Conservation (phyloP, 441 rosid species). For the Populus hybrid region DNA sequence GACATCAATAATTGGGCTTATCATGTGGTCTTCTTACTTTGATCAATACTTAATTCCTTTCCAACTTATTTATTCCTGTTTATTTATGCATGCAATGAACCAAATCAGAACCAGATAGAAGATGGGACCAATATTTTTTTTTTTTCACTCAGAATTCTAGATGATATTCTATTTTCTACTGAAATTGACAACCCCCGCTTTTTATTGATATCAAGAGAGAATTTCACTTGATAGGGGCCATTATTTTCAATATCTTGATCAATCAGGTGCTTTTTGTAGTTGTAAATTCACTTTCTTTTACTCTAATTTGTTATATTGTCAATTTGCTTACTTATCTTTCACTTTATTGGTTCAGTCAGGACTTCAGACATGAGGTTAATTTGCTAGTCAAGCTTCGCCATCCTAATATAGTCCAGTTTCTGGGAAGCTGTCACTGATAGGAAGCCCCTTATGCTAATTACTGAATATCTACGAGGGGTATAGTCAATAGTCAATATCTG, state of each 20-base stretch:
- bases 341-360: slow-evolving; percentile 65
- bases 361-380: slow-evolving; percentile 97
- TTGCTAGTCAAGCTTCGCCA: slow-evolving; percentile 98
- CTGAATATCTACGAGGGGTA: slow-evolving; percentile 96
- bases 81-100: background rate
- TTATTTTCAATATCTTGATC: slow-evolving; percentile 5
- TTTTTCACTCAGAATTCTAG: background rate
- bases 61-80: background rate
- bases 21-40: background rate
- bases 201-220: background rate
- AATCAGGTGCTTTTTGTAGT: slow-evolving; percentile 14
- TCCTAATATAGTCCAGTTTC: slow-evolving; percentile 93
- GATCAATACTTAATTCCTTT: background rate
- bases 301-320: background rate
- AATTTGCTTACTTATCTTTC: slow-evolving; percentile 14
- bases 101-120: background rate
- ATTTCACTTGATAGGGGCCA: background rate
- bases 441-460: slow-evolving; percentile 98
- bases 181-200: background rate
- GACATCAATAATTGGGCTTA: background rate
- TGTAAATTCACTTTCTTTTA: background rate
- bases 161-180: slow-evolving; percentile 2
- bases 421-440: slow-evolving; percentile 98
- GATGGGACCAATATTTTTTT: background rate
- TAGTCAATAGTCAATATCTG: slow-evolving; percentile 17